A percentile compares a stretch with the other conserved stretches of the same genome.
These are phyloP conservation scores for Erysimum cheiranthoides DNA, from an alignment of 345 rosid species.

Conservation along the genomic window DNA sequence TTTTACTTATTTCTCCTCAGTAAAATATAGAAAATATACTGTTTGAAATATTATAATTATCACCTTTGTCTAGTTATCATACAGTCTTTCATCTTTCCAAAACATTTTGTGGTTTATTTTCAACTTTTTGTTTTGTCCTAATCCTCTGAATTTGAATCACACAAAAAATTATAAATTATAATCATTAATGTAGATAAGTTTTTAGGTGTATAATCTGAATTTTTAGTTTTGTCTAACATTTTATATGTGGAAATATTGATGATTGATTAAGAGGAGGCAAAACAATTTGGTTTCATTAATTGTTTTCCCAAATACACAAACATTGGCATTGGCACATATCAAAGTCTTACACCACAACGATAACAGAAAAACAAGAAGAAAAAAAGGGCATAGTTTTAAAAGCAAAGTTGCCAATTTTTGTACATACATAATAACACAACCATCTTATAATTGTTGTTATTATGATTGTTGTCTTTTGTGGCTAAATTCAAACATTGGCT, in stretches of 20 bases:
- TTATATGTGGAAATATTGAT: neutral
- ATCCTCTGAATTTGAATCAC: neutral
- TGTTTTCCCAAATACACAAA: conserved; percentile 33
- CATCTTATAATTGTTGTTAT: conserved; percentile 19
- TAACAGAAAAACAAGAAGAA: conserved; percentile 7
- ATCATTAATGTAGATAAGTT: neutral
- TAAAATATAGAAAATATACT: too few relatives aligned
- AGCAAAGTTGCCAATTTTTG: conserved; percentile 32
- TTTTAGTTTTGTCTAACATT: neutral
- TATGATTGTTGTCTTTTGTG: conserved; percentile 23
- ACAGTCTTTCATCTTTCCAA: neutral
- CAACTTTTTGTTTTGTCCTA: neutral
- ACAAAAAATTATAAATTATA: neutral
- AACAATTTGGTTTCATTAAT: conserved; percentile 42
- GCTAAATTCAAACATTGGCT: conserved; percentile 43
- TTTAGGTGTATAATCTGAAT: neutral
- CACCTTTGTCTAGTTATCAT: neutral
- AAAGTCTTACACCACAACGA: conserved; percentile 15
- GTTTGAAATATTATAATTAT: neutral
- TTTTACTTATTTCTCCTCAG: too few relatives aligned
- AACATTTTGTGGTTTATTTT: neutral
- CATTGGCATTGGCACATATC: conserved; percentile 31
- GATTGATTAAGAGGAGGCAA: conserved; percentile 8
- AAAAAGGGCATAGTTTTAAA: conserved; percentile 14
- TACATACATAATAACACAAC: conserved; percentile 37